A percentile compares a stretch with the other conserved stretches of the same genome.
phyloP scores from a whole-genome alignment of 2,329 filamentous ascomycete genomes.

The Colletotrichum tamarilloi region DNA sequence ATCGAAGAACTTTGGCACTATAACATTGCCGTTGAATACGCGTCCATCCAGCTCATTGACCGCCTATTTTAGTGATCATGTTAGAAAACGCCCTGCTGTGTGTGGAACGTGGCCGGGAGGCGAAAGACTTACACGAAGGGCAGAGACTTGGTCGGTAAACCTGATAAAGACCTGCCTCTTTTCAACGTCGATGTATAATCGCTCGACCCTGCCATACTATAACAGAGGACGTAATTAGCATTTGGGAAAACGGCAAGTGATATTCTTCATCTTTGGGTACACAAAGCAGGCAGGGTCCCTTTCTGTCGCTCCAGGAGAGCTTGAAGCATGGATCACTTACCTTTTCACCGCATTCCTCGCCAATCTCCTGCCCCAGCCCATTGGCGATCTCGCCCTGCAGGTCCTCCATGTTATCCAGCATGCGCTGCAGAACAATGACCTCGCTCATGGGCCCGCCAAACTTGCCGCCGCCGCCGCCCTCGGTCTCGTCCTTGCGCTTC shows the following conservation, averaged over 20 bases:
- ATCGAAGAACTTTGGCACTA: slow-evolving; percentile 86
- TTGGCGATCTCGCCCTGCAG: slow-evolving; percentile 81
- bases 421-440: slow-evolving; percentile 84
- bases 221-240: slow-evolving; percentile 24
- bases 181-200: slow-evolving; percentile 78
- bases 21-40: slow-evolving; percentile 87
- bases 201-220: slow-evolving; percentile 85
- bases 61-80: slow-evolving; percentile 62
- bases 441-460: slow-evolving; percentile 78
- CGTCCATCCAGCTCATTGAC: slow-evolving; percentile 91
- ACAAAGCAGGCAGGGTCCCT: background rate
- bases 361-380: slow-evolving; percentile 90
- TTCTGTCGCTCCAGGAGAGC: too few relatives aligned
- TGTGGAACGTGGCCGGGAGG: background rate
- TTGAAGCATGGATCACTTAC: slow-evolving; percentile 48
- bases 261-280: slow-evolving; percentile 7
- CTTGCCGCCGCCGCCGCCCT: slow-evolving; percentile 50
- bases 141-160: slow-evolving; percentile 87
- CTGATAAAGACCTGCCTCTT: slow-evolving; percentile 86
- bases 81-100: background rate
- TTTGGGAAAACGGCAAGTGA: background rate
- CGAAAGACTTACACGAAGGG: slow-evolving; percentile 74
- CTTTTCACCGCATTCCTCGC: slow-evolving; percentile 90
- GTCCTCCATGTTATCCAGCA: slow-evolving; percentile 85
- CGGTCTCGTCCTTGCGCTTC: slow-evolving; percentile 59